Base-by-base conservation (phyloP, 352 stramenopile species). In the Pythium biforme region DNA sequence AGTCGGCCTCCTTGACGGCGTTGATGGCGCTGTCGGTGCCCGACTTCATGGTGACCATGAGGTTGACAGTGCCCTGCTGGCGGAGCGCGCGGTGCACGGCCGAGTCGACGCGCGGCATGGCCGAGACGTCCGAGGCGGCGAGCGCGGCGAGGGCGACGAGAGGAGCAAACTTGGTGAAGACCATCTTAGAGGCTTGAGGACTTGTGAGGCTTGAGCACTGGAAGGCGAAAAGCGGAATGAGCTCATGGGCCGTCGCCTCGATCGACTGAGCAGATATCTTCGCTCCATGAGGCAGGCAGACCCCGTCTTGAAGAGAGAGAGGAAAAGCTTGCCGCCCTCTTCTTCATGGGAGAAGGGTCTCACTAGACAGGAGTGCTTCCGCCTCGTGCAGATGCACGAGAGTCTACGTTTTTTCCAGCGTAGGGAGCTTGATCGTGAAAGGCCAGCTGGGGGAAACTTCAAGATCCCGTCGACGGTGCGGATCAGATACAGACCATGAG, bases 31-130 rank as follows among this genome's bases (percentile, higher is more conserved):
- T 20, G 14, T 64, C 45, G 22, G 47, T 51, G 45, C 52, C 51
- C 22, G 45, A 29, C 58, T 68, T 70, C 45, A 77, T 57, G 7
- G 66, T 75, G 23, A 78, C 47, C 40, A 78, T 73, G 53, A 78
- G 60, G 61, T 78, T 65, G 40, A 75, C 68, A 3, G 50, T 66
- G 26, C 50, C 66, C 45, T 77, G 66, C 22, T 58, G 25, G 8
- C 60, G 59, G 4, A 77, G 55, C 39, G 66, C 52, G 41, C 70
- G 70, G 54, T 74, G 70, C 6, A 77, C 66, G 27, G 29, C 26
- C 9, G 62, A 39, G 55, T 76, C 29, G 45, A 76, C 50, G 48
- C 20, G 56, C 8, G 66, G 59, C 53, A 50, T 39, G n/a, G 56
- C 62, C n/a, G 51, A 60, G 33, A 34, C 47, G n/a, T 43, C 48